These are phyloP conservation scores for Pleurostoma richardsiae DNA, from an alignment of 2,329 filamentous ascomycete genomes.

Conservation along the genomic window DNA sequence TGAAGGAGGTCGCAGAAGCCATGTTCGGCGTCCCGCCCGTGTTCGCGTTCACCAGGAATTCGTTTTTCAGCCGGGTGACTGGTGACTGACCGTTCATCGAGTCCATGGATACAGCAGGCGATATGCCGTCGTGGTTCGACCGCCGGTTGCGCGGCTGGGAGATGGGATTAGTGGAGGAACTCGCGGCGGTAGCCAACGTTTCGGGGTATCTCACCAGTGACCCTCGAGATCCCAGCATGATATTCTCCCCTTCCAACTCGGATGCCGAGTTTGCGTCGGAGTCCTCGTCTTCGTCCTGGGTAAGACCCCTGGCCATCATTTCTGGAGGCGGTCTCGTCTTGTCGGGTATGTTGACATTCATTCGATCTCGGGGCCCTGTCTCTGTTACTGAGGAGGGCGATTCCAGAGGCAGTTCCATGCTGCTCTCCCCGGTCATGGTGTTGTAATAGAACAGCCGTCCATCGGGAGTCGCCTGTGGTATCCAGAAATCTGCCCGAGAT, in stretches of 20 bases:
- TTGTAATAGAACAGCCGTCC: conserved; percentile 97
- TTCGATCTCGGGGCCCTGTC: conserved; percentile 80
- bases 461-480: conserved; percentile 91
- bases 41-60: background rate
- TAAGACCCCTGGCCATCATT: conserved; percentile 78
- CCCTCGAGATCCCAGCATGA: conserved; percentile 63
- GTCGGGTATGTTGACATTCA: conserved; percentile 83
- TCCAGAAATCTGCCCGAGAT: conserved; percentile 95
- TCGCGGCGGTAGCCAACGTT: conserved; percentile 1
- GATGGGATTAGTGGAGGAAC: conserved; percentile 1
- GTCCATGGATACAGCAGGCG: conserved; percentile 86
- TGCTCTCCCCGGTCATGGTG: conserved; percentile 91
- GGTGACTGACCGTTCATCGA: conserved; percentile 72
- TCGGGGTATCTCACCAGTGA: conserved; percentile 54
- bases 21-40: conserved; percentile 44
- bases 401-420: conserved; percentile 90
- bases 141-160: conserved; percentile 56
- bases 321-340: conserved; percentile 86
- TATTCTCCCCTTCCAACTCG: conserved; percentile 74
- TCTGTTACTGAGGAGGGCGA: conserved; percentile 78
- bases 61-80: conserved; percentile 49
- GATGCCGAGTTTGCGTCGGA: conserved; percentile 79
- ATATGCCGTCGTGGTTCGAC: conserved; percentile 64
- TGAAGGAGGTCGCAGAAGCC: conserved; percentile 58
- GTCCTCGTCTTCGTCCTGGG: conserved; percentile 85